These are phyloP conservation scores for Penicillium dipodomyicola DNA, from an alignment of 495 filamentous ascomycete genomes.

Conservation along the genomic window DNA sequence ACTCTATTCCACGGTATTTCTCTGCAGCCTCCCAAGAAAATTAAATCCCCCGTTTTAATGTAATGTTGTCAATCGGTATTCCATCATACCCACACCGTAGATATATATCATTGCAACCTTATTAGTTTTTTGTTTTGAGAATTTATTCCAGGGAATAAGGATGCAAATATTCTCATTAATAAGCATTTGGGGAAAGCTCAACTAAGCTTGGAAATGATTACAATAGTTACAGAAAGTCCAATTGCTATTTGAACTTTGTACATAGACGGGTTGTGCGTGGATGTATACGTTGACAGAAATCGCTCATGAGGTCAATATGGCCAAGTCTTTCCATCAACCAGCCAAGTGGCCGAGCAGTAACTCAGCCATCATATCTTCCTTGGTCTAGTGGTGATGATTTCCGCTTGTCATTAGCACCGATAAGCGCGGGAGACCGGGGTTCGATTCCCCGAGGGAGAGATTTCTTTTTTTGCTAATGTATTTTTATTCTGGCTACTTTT, in stretches of 20 bases:
- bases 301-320: not conserved
- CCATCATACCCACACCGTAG: not conserved
- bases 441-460: slow-evolving; percentile 53
- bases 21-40: no score
- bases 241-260: no score
- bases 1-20: not conserved
- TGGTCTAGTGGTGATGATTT: slow-evolving; percentile 57
- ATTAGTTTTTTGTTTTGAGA: rapidly evolving
- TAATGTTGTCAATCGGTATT: not conserved
- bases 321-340: slow-evolving; percentile 1
- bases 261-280: no score
- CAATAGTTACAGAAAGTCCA: no score
- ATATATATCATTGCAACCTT: not conserved
- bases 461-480: slow-evolving; percentile 31
- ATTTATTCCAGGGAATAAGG: not conserved
- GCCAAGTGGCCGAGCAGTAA: slow-evolving; percentile 35
- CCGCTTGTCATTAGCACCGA: slow-evolving; percentile 49
- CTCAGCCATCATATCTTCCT: slow-evolving; percentile 31
- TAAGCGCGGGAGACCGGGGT: slow-evolving; percentile 53
- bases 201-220: not conserved
- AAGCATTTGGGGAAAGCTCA: not conserved
- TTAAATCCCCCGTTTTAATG: no score
- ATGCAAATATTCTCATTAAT: not conserved
- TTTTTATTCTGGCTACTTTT: no score
- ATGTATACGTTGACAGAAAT: not conserved